These are phyloP conservation scores for Umbelopsis vinacea DNA, from an alignment of 192 early-diverging fungal species.

Conservation along the genomic window DNA sequence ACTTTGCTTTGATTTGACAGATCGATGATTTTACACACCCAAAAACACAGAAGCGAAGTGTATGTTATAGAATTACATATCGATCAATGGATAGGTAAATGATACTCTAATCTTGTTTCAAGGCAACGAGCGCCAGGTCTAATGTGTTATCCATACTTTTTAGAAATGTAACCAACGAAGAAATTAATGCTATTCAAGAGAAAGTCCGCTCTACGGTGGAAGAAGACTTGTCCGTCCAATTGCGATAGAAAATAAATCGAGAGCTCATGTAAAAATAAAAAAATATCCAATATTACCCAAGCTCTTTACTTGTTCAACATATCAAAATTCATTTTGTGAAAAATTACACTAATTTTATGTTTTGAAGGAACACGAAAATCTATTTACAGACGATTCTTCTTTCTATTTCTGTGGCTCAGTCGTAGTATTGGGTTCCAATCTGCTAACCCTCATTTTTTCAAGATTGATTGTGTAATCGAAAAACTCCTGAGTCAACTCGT, in stretches of 20 bases:
- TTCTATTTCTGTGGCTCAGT: conserved; percentile 9
- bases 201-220: conserved; percentile 69
- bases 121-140: background rate
- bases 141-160: background rate
- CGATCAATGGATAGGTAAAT: conserved; percentile 93
- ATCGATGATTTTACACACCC: conserved; percentile 90
- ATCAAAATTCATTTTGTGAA: too few species aligned
- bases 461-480: conserved; percentile 43
- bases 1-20: conserved; percentile 36
- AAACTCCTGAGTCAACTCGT: conserved; percentile 35
- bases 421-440: background rate
- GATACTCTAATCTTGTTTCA: background rate
- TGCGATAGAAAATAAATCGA: conserved; percentile 60
- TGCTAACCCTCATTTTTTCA: conserved; percentile 29
- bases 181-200: conserved; percentile 93
- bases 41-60: conserved; percentile 80
- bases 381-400: background rate
- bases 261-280: background rate
- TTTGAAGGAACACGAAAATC: background rate
- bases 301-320: too few species aligned
- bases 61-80: conserved; percentile 95
- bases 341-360: too few species aligned
- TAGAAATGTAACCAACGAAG: conserved; percentile 90
- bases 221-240: conserved; percentile 69
- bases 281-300: too few species aligned